Base-by-base conservation (phyloP, 305 asterid genomes). In the Stenogyne calaminthoides region DNA sequence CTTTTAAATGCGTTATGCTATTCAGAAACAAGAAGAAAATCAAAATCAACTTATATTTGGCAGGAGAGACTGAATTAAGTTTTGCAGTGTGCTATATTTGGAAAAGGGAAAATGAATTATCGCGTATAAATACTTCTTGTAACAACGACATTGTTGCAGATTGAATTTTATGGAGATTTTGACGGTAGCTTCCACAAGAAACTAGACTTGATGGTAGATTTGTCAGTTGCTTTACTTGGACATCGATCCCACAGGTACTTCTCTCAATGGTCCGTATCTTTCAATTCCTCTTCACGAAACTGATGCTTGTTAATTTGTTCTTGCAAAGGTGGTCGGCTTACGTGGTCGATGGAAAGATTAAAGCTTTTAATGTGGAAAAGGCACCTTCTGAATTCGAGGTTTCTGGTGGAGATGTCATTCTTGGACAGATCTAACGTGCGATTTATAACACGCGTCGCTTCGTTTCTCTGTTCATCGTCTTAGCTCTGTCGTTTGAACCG, bases 141-240 rank as follows among this genome's bases (percentile, higher is more conserved):
- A n/a, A n/a, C 22, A 11, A 56, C 37, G 3, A 10, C 62, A 12
- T 34, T 63, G 32, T 15, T 77, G 71, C 86, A 91, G 99, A 88
- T 94, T 77, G 99, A 94, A 67, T 94, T 94, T 78, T 94, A 90
- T 68, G 99, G 98, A 76, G 99, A 94, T 80, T 90, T 92, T 60
- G 99, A 94, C 37, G 97, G 92, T 72, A 91, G 97, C 86, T 90
- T 94, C 87, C 96, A 90, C 86, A 91, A 88, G 69, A 91, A 88
- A 75, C 84, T 91, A 76, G 97, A 92, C 81, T 82, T 94, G 83
- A 73, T 80, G 29, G 68, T 88, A 51, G 98, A 94, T 77, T 84
- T 94, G 76, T 88, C 95, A 11, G 82, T 88, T 51, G 99, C 97
- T 40, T 76, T 91, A 81, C 91, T 91, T 36, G 99, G 99, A 72